phyloP scores from a whole-genome alignment of 495 filamentous ascomycete species.

The Daldinia decipiens region DNA sequence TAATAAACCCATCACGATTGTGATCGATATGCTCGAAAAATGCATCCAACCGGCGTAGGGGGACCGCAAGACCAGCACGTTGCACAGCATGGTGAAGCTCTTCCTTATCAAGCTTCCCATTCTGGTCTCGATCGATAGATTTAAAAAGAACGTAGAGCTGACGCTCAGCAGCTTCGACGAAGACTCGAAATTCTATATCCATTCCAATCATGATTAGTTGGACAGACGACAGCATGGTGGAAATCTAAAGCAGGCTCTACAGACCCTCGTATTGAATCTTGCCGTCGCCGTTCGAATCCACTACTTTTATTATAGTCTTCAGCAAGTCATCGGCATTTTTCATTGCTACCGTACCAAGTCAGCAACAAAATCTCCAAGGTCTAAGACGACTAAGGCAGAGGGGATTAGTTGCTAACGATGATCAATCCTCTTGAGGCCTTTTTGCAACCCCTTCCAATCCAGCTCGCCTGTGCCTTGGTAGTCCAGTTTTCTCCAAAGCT shows the following conservation, averaged over 20 bases:
- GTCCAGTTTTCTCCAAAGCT: conserved; percentile 84
- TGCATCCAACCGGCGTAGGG: conserved; percentile 76
- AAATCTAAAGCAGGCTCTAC: conserved; percentile 15
- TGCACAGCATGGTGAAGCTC: conserved; percentile 84
- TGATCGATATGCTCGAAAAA: conserved; percentile 92
- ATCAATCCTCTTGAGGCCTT: conserved; percentile 86
- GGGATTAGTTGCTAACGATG: conserved; percentile 73
- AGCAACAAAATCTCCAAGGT: conserved; percentile 31
- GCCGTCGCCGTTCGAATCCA: conserved; percentile 88
- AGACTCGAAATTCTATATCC: conserved; percentile 80
- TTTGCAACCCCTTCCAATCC: conserved; percentile 83
- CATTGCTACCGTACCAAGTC: conserved; percentile 68
- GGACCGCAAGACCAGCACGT: conserved; percentile 80
- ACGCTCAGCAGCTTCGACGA: conserved; percentile 86
- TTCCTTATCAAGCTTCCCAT: conserved; percentile 86
- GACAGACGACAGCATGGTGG: not conserved
- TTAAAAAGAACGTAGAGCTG: conserved; percentile 84
- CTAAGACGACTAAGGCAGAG: conserved; percentile 16
- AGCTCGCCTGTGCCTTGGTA: conserved; percentile 78
- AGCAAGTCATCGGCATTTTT: conserved; percentile 94
- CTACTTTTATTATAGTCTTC: conserved; percentile 75
- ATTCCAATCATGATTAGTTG: conserved; percentile 15
- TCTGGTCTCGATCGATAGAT: conserved; percentile 84
- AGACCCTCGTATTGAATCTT: conserved; percentile 88
- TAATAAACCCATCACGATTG: conserved; percentile 88